Conservation (phyloP, 139 green algal genomes). For the Gonium pectorale region DNA sequence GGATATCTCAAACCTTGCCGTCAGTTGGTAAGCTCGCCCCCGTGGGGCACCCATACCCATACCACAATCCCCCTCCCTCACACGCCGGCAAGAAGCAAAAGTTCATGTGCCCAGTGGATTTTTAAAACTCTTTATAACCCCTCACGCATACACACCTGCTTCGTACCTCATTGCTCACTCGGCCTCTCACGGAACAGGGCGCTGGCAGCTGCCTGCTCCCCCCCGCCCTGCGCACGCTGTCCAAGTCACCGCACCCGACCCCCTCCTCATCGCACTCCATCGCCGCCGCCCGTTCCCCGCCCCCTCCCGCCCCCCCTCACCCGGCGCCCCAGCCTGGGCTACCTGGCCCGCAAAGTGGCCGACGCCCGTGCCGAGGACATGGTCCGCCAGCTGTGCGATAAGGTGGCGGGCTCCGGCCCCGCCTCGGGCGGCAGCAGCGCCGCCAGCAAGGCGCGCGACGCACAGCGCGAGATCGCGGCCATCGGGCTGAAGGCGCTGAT, state of each 20-base stretch:
- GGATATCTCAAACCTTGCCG: conserved; percentile 91
- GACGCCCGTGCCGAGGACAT: conserved; percentile 75
- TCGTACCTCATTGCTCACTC: too few relatives aligned
- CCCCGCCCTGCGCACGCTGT: too few relatives aligned
- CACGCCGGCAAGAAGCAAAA: not conserved
- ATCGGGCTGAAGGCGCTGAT: conserved; percentile 91
- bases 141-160: too few relatives aligned
- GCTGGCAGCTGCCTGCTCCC: too few relatives aligned
- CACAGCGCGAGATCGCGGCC: conserved; percentile 77
- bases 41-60: not conserved
- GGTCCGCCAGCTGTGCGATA: conserved; percentile 72
- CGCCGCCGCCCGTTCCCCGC: too few relatives aligned
- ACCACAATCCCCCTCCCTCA: not conserved
- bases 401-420: conserved; percentile 57
- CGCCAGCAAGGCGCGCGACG: conserved; percentile 31
- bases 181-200: too few relatives aligned
- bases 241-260: too few relatives aligned
- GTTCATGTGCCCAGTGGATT: too few relatives aligned
- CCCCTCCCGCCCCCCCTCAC: too few relatives aligned
- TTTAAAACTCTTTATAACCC: too few relatives aligned
- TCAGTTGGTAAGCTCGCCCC: conserved; percentile 82
- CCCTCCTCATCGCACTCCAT: too few relatives aligned
- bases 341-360: conserved; percentile 85
- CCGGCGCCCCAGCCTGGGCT: conserved; percentile 82
- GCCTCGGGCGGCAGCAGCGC: conserved; percentile 20